These are phyloP conservation scores for Ustilago bromivora DNA, from an alignment of 1,284 basidiomycete species.

Conservation along the genomic window DNA sequence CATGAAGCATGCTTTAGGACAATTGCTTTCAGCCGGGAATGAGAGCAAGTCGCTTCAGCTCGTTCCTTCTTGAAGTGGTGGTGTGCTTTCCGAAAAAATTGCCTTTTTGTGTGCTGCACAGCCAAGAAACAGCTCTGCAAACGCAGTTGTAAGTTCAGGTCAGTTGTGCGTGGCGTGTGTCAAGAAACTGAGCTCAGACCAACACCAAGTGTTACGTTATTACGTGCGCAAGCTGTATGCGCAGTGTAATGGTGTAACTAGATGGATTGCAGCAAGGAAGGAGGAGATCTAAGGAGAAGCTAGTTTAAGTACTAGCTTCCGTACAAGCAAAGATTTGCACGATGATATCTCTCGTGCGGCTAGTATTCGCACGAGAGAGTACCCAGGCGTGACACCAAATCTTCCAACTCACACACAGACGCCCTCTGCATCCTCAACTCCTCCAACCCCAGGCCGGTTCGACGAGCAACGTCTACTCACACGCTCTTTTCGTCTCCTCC, in stretches of 20 bases:
- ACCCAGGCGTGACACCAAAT: no score
- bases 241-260: no score
- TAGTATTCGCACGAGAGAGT: no score
- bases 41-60: not conserved
- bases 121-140: not conserved
- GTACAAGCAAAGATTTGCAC: no score
- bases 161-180: slow-evolving; percentile 17
- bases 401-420: not conserved
- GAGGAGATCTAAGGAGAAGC: no score
- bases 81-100: slow-evolving; percentile 9
- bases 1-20: not conserved
- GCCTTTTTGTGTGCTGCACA: no score
- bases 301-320: no score
- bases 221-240: no score
- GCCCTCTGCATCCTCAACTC: not conserved
- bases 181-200: slow-evolving; percentile 34
- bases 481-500: not conserved
- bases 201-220: not conserved
- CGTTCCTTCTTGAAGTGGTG: slow-evolving; percentile 9
- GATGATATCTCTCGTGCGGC: no score
- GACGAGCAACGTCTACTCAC: not conserved
- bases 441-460: not conserved
- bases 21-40: not conserved
- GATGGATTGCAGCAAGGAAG: no score
- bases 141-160: slow-evolving; percentile 12